Evolutionary conservation across 208 protist species (phyloP), one percentile per base, ranked within the genome.

Genomic region (Trypanosoma conorhini): DNA sequence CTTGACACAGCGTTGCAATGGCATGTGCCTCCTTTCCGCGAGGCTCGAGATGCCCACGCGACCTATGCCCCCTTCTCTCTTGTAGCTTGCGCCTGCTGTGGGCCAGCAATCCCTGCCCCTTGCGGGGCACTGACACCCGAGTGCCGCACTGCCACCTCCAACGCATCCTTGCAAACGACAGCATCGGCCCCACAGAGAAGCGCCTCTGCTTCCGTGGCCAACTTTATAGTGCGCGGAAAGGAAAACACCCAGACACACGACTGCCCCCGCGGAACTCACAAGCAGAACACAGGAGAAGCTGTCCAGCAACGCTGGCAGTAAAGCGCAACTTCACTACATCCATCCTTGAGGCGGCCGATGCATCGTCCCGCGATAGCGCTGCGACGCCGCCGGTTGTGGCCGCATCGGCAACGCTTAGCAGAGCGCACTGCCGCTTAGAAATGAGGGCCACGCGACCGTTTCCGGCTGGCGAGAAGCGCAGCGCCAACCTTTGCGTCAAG

Each of bases 221-320:
- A 4, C 24, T 24, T 54, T 52, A 21, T 35, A 15, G 30, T 70
- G 21, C 55, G 56, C 51, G 62, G 59, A 74, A 74, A 74, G 24
- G 69, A 58, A 66, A 58, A 59, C 26, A 65, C 12, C 12, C 48
- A 33, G 42, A 74, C 69, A 38, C 52, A 57, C 5, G 40, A 17
- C 5, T 55, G 22, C 21, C 69, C 69, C 5, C 33, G 0, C 2
- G 4, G 69, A 30, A 60, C 44, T 74, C 24, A 74, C 69, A 12
- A 74, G 48, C 51, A 74, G 28, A n/a, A 67, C 28, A 62, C 33
- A 66, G 28, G 69, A 58, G 46, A 67, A 66, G 48, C 59, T 74
- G 21, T 46, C 69, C 13, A 60, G 35, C 24, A 74, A 48, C 48
- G 33, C 7, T n/a, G 4, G 33, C 33, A 38, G 33, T 2, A 38